Conservation (phyloP, 148 eudicot genomes). For the Gaultheria prostrata region DNA sequence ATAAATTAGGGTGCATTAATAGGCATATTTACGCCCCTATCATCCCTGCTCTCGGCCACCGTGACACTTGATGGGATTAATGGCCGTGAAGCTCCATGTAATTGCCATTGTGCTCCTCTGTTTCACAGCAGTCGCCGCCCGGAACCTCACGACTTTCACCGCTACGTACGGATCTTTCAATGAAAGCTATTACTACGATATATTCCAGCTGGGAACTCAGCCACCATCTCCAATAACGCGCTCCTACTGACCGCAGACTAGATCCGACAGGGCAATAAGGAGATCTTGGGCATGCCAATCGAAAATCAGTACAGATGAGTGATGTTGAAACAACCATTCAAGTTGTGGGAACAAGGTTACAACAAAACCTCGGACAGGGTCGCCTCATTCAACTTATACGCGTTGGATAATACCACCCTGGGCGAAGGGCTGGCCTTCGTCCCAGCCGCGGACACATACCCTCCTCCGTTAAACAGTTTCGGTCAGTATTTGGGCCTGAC, state of each 20-base stretch:
- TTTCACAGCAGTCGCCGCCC: constrained; percentile 9
- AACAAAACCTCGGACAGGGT: background rate
- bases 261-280: too few relatives aligned
- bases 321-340: constrained; percentile 27
- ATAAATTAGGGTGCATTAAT: too few relatives aligned
- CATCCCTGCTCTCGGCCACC: too few relatives aligned
- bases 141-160: constrained; percentile 1
- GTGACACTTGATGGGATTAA: too few relatives aligned
- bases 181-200: background rate
- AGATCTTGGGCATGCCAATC: constrained; percentile 22
- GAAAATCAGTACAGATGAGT: constrained; percentile 46
- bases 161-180: constrained; percentile 38
- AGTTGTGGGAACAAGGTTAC: constrained; percentile 40
- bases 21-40: too few relatives aligned
- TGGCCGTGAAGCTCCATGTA: background rate
- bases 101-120: constrained; percentile 6
- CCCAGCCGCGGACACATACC: too few relatives aligned
- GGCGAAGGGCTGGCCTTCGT: constrained; percentile 68
- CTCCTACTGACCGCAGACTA: constrained; percentile 72
- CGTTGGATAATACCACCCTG: constrained; percentile 17
- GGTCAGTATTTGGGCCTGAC: constrained; percentile 64
- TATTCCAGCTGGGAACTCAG: constrained; percentile 22
- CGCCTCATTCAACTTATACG: constrained; percentile 52
- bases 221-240: constrained; percentile 44
- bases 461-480: constrained; percentile 50